A percentile compares a stretch with the other conserved stretches of the same genome.
Evolutionary conservation across 345 rosid species (phyloP).

Genomic region (Murraya koenigii): DNA sequence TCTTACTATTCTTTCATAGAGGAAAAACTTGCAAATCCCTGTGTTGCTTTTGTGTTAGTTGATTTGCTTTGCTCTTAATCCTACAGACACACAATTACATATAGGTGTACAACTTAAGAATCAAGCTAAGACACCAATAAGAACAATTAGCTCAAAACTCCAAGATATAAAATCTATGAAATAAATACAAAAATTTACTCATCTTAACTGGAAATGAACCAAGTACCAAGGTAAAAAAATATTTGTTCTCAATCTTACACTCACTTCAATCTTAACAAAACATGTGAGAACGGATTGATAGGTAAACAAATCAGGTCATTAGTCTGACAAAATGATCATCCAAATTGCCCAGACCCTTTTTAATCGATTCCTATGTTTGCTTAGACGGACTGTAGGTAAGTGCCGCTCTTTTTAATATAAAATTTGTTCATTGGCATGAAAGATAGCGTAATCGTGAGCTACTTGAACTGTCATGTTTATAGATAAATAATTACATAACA

Average conservation of each 20-base stretch:
- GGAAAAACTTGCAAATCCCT: not conserved
- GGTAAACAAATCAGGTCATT: too few relatives aligned
- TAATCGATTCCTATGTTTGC: not conserved
- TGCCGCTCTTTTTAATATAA: not conserved
- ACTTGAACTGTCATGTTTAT: not conserved
- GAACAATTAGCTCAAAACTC: not conserved
- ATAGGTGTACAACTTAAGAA: too few relatives aligned
- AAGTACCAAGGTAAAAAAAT: not conserved
- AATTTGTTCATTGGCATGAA: not conserved
- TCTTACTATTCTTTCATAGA: not conserved
- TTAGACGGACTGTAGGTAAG: not conserved
- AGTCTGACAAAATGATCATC: not conserved
- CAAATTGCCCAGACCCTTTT: not conserved
- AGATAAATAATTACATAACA: not conserved
- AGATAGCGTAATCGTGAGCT: not conserved
- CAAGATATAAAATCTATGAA: not conserved
- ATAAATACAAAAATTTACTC: not conserved
- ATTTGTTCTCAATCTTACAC: too few relatives aligned
- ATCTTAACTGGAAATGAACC: not conserved
- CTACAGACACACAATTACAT: not conserved
- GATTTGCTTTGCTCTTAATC: constrained; percentile 19
- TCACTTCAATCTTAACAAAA: too few relatives aligned
- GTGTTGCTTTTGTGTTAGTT: not conserved
- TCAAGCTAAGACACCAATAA: not conserved
- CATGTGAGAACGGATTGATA: too few relatives aligned